A percentile compares a stretch with the other conserved stretches of the same genome.
Conservation (phyloP, 495 filamentous ascomycete genomes). For the Xylaria sp. region DNA sequence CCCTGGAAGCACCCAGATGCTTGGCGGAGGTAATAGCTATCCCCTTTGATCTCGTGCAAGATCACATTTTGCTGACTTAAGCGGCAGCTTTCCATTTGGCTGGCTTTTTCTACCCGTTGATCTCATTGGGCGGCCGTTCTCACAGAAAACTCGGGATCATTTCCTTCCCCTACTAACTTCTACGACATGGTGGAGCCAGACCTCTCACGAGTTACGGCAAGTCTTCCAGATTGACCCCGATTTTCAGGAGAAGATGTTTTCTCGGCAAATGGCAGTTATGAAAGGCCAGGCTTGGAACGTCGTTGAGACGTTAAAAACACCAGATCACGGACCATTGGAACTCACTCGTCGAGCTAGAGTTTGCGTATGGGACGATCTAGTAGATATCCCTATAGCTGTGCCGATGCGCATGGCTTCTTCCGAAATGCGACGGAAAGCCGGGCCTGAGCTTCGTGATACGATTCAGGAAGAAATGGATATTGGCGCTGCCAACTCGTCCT, state of each 20-base stretch:
- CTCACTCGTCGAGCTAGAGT: slow-evolving; percentile 88
- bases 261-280: slow-evolving; percentile 95
- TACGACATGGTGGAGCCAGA: slow-evolving; percentile 95
- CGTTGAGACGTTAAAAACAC: slow-evolving; percentile 91
- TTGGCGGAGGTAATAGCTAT: slow-evolving; percentile 59
- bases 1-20: slow-evolving; percentile 99
- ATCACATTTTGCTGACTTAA: slow-evolving; percentile 30
- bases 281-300: slow-evolving; percentile 99
- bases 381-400: slow-evolving; percentile 92
- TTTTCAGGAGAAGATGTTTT: slow-evolving; percentile 98
- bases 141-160: slow-evolving; percentile 87
- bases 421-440: slow-evolving; percentile 70
- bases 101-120: slow-evolving; percentile 98
- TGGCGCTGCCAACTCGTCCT: slow-evolving; percentile 70
- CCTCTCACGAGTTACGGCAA: slow-evolving; percentile 80
- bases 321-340: slow-evolving; percentile 92
- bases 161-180: slow-evolving; percentile 94
- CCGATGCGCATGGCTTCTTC: slow-evolving; percentile 84
- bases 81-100: slow-evolving; percentile 86
- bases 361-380: slow-evolving; percentile 97
- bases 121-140: slow-evolving; percentile 94
- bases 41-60: not conserved
- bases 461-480: slow-evolving; percentile 91
- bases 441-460: slow-evolving; percentile 40
- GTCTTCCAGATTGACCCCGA: slow-evolving; percentile 92